These are phyloP conservation scores for Erysimum cheiranthoides DNA, from an alignment of 345 rosid species.

Conservation along the genomic window DNA sequence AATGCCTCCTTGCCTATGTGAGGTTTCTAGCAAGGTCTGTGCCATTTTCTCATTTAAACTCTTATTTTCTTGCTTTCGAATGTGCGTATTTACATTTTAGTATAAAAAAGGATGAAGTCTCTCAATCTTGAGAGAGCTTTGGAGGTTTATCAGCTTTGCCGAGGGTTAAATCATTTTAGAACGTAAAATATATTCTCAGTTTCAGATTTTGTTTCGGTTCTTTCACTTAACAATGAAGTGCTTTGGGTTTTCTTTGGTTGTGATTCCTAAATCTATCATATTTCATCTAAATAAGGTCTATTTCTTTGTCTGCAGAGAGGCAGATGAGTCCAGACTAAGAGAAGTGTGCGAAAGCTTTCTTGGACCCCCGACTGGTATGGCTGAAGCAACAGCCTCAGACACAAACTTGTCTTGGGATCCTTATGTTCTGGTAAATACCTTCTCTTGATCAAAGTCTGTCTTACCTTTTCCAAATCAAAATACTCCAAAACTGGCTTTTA, in stretches of 20 bases:
- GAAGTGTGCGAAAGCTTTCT: conserved; percentile 96
- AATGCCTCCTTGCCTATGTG: conserved; percentile 90
- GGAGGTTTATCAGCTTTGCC: neutral
- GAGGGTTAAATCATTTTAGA: neutral
- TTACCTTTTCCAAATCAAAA: neutral
- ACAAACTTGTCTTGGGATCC: conserved; percentile 84
- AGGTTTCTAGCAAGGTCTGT: conserved; percentile 89
- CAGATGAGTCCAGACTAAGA: conserved; percentile 92
- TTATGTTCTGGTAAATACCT: conserved; percentile 70
- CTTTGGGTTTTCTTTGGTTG: conserved; percentile 2
- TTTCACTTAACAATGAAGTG: neutral
- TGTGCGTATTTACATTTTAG: neutral
- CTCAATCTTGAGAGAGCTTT: conserved; percentile 1
- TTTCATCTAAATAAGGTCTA: neutral
- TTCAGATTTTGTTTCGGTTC: neutral
- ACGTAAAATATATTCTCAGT: neutral
- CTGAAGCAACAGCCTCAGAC: conserved; percentile 59
- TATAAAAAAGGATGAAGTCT: neutral
- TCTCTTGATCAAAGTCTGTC: conserved; percentile 5
- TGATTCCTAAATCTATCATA: neutral
- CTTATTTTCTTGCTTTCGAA: neutral
- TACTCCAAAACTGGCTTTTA: neutral
- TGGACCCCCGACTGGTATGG: conserved; percentile 96
- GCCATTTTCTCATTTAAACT: conserved; percentile 9
- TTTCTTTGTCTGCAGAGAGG: conserved; percentile 66